phyloP scores from a whole-genome alignment of 768 basidiomycete species.

The Leccinum disarticulatum region DNA sequence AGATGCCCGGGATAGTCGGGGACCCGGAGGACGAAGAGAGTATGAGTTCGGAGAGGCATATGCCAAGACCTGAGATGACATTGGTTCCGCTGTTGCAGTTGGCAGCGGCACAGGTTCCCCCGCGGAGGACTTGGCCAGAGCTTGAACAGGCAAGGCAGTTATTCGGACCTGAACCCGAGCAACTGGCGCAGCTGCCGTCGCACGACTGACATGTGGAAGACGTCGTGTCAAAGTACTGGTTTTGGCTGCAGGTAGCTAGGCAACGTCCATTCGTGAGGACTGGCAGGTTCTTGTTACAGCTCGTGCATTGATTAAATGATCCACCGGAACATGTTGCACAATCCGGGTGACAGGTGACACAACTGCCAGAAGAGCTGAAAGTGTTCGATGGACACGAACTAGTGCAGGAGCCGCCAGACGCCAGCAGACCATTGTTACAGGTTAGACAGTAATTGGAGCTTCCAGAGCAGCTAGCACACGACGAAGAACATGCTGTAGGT shows the following conservation, averaged over 20 bases:
- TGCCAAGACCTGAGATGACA: slow-evolving; percentile 69
- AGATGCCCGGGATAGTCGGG: slow-evolving; percentile 51
- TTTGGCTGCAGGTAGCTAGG: slow-evolving; percentile 70
- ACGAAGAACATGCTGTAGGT: slow-evolving; percentile 61
- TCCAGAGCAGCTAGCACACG: slow-evolving; percentile 71
- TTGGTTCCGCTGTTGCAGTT: slow-evolving; percentile 55
- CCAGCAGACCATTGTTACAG: slow-evolving; percentile 65
- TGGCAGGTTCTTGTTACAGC: slow-evolving; percentile 65
- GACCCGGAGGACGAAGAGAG: slow-evolving; percentile 46
- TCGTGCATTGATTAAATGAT: slow-evolving; percentile 75
- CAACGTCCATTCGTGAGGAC: slow-evolving; percentile 77
- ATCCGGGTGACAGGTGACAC: slow-evolving; percentile 80
- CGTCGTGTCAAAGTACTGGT: slow-evolving; percentile 69
- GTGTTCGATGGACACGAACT: slow-evolving; percentile 71
- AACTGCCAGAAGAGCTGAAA: slow-evolving; percentile 64
- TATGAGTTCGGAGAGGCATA: slow-evolving; percentile 76
- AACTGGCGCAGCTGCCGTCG: slow-evolving; percentile 77
- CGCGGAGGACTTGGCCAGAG: slow-evolving; percentile 56
- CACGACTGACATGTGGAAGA: slow-evolving; percentile 67
- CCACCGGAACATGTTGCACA: slow-evolving; percentile 81
- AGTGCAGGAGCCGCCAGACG: slow-evolving; percentile 72
- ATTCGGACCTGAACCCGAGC: slow-evolving; percentile 63
- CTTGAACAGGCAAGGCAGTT: slow-evolving; percentile 76
- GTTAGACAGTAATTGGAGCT: slow-evolving; percentile 70
- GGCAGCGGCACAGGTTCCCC: slow-evolving; percentile 62